These are phyloP conservation scores for Citrullus colocynthis DNA, from an alignment of 306 rosid species.

Conservation along the genomic window DNA sequence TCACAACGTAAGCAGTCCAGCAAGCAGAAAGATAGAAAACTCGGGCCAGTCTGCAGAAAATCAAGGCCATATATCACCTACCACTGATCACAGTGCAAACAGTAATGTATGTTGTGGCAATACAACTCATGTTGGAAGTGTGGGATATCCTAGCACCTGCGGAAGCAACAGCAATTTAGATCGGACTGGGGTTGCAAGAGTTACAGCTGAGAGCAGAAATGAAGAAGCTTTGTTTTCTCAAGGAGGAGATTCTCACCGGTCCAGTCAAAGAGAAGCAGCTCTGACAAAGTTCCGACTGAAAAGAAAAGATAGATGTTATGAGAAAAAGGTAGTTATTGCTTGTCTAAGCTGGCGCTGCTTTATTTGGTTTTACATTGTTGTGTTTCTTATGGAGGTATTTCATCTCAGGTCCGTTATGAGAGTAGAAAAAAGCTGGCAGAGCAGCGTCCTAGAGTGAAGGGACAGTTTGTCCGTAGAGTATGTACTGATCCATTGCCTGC, in stretches of 20 bases:
- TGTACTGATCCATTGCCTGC: conserved; percentile 23
- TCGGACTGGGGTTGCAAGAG: conserved; percentile 24
- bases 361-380: not conserved
- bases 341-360: not conserved
- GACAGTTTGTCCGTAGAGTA: conserved; percentile 81
- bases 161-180: conserved; percentile 60
- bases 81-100: conserved; percentile 61
- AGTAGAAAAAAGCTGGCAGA: conserved; percentile 98
- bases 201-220: conserved; percentile 46
- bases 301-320: conserved; percentile 90
- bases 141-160: conserved; percentile 69
- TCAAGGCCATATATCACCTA: conserved; percentile 43
- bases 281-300: conserved; percentile 80
- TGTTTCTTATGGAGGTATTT: conserved; percentile 11
- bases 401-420: conserved; percentile 80
- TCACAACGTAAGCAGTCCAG: conserved; percentile 17
- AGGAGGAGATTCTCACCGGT: conserved; percentile 33
- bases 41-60: conserved; percentile 46
- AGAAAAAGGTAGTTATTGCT: conserved; percentile 55
- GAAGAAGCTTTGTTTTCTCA: conserved; percentile 37
- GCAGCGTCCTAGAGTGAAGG: conserved; percentile 94
- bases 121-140: conserved; percentile 35
- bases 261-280: conserved; percentile 72
- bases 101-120: conserved; percentile 62
- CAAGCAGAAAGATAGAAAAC: conserved; percentile 22